These are phyloP conservation scores for Blumeria graminis DNA, from an alignment of 2,329 filamentous ascomycete genomes.

Conservation along the genomic window DNA sequence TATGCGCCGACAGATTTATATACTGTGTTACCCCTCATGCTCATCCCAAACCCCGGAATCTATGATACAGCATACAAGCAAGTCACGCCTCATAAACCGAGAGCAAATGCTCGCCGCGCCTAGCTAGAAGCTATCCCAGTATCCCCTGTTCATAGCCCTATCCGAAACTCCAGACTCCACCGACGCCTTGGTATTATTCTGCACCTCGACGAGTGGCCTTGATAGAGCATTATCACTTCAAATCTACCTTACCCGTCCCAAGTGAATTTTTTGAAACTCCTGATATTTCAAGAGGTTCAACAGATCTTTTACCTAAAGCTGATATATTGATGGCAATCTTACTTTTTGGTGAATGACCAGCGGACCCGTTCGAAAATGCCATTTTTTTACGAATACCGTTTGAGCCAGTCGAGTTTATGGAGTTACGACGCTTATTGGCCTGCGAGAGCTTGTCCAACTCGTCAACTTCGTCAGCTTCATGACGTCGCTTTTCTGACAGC, in stretches of 20 bases:
- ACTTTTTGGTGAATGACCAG: constrained; percentile 15
- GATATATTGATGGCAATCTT: constrained; percentile 36
- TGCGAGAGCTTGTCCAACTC: constrained; percentile 63
- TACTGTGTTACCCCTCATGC: no score
- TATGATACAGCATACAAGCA: neutral
- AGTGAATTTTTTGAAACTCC: neutral
- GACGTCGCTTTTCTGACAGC: constrained; percentile 65
- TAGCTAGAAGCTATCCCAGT: neutral
- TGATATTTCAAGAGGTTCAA: constrained; percentile 7
- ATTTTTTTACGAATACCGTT: constrained; percentile 21
- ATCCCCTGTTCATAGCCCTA: neutral
- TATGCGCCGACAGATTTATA: no score
- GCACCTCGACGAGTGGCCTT: neutral
- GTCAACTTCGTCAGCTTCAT: constrained; percentile 86
- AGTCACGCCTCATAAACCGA: neutral
- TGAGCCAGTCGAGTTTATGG: constrained; percentile 17
- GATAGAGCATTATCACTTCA: neutral
- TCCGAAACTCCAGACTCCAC: neutral
- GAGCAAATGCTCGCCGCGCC: neutral
- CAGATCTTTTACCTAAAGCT: constrained; percentile 16
- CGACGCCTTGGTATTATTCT: neutral
- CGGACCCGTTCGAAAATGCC: constrained; percentile 19
- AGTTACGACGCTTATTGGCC: constrained; percentile 29
- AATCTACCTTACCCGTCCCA: neutral
- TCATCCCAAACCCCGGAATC: neutral